Conservation (phyloP, 345 rosid genomes). For the Rhizophora apiculata region DNA sequence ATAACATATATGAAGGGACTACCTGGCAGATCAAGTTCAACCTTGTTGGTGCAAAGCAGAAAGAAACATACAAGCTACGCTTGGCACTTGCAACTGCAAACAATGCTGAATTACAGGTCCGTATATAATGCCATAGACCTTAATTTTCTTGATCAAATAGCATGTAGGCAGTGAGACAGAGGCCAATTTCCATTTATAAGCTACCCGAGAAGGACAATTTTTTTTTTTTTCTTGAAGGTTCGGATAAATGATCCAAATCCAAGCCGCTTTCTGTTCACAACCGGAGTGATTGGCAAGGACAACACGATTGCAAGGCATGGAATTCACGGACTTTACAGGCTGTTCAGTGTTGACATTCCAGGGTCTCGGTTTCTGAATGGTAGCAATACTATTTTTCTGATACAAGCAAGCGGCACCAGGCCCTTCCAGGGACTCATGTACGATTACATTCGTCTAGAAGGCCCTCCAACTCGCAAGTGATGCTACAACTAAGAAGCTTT, state of each 20-base stretch:
- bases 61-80: constrained; percentile 10
- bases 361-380: constrained; percentile 6
- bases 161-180: no score
- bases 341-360: constrained; percentile 5
- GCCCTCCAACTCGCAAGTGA: background rate
- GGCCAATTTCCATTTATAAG: no score
- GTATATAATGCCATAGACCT: background rate
- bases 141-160: background rate
- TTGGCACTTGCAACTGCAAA: constrained; percentile 25
- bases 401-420: background rate
- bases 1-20: constrained; percentile 16
- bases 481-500: background rate
- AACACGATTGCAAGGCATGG: constrained; percentile 20
- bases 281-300: constrained; percentile 9
- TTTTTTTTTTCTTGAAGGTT: background rate
- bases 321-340: constrained; percentile 16
- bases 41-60: background rate
- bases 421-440: constrained; percentile 12
- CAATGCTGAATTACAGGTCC: constrained; percentile 13
- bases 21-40: constrained; percentile 27
- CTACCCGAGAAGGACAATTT: background rate
- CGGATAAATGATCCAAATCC: constrained; percentile 4
- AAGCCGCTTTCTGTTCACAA: background rate
- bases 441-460: constrained; percentile 14
- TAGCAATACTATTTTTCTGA: constrained; percentile 5